Conservation (phyloP, 116 monocot genomes). For the Zostera marina region DNA sequence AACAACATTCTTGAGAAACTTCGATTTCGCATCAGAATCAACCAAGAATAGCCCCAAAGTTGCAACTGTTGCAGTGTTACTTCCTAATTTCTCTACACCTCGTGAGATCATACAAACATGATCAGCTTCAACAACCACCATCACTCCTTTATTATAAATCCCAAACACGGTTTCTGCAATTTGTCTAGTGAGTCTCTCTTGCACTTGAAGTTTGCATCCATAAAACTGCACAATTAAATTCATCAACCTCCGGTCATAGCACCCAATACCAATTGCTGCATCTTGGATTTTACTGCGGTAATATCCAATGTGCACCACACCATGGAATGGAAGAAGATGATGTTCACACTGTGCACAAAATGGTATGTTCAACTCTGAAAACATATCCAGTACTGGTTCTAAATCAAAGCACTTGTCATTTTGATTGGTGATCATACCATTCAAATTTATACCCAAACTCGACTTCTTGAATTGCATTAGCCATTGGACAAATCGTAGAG, state of each 20-base stretch:
- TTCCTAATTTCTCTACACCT: constrained; percentile 83
- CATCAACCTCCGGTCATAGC: constrained; percentile 30
- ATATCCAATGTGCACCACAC: constrained; percentile 75
- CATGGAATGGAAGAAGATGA: constrained; percentile 94
- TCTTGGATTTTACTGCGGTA: neutral
- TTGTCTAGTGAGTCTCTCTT: constrained; percentile 92
- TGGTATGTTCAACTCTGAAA: constrained; percentile 54
- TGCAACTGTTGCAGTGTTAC: constrained; percentile 82
- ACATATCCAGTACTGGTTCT: constrained; percentile 5
- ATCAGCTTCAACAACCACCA: constrained; percentile 87
- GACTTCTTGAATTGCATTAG: constrained; percentile 73
- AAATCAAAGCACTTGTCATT: too few species aligned
- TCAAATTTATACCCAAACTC: constrained; percentile 29
- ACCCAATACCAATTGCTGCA: too few species aligned
- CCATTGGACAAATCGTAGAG: constrained; percentile 71
- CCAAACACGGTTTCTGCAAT: constrained; percentile 65
- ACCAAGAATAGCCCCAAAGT: constrained; percentile 60
- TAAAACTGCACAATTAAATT: constrained; percentile 64
- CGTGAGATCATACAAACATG: constrained; percentile 92
- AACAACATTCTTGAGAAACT: constrained; percentile 49
- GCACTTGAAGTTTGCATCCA: constrained; percentile 81
- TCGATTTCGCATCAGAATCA: constrained; percentile 35
- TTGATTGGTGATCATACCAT: constrained; percentile 11
- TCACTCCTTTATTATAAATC: constrained; percentile 30
- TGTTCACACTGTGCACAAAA: constrained; percentile 96